Base-by-base conservation (phyloP, 108 stramenopile species). In the Nannochloropsis salina region DNA sequence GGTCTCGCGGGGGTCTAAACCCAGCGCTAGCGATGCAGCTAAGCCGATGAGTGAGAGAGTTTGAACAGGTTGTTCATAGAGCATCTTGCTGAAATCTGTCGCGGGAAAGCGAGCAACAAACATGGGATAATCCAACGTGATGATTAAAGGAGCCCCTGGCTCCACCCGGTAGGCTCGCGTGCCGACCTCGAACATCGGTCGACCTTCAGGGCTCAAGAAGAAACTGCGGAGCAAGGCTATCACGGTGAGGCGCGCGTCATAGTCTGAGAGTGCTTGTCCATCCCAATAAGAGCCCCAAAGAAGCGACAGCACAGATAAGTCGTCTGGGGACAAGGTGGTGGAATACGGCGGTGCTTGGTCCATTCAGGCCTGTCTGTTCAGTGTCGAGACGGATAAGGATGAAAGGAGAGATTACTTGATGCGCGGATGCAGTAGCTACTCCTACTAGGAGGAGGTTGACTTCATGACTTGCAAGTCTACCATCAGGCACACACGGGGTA, bases 171-270 rank as follows among this genome's bases (percentile, higher is more conserved):
- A 81, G 1, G 31, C 80, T 22, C 21, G 80, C 80, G 47, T 51
- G 15, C 47, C 47, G 1, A 15, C 80, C 9, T 81, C 31, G 80
- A 81, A 31, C 20, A 81, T 9, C 1, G 80, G 18, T 9, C 21
- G 21, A 22, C 21, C 80, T 81, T 31, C 80, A 9, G 80, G 80
- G 1, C 21, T 22, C n/a, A 31, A 9, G 80, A 81, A 31, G 80
- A 81, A 81, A 22, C 20, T 9, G 80, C 80, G 9, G 80, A 81
- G 80, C 21, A 81, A 20, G 21, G 80, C 80, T 9, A 81, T 81
- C n/a, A 81, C 18, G 21, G 80, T 15, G 21, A 81, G 80, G 80
- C 80, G 80, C 12, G 21, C 21, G 31, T 81, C 80, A 1, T 31
- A 1, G 12, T 81, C 80, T 21, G 80, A 51, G 12, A 51, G 15